These are phyloP conservation scores for Alternaria sp. DNA, from an alignment of 2,329 filamentous ascomycete species.

Conservation along the genomic window DNA sequence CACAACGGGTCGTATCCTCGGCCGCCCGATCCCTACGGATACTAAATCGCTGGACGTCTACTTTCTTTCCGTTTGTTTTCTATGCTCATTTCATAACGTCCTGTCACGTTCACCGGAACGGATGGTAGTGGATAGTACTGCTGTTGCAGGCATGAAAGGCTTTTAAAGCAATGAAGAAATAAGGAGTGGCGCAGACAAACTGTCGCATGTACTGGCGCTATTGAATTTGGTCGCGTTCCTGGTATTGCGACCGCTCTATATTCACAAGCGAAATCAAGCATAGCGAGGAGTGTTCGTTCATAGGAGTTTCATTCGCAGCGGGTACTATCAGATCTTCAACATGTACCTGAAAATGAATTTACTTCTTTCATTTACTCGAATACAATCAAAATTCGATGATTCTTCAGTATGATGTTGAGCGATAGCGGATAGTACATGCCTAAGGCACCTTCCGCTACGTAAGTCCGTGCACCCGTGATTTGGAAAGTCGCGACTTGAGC, in stretches of 20 bases:
- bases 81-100: not conserved
- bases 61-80: not conserved
- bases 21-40: constrained; percentile 33
- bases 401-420: not conserved
- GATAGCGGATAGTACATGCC: not conserved
- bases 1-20: constrained; percentile 32
- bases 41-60: constrained; percentile 3
- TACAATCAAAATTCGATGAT: not conserved
- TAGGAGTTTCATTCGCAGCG: not conserved
- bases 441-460: not conserved
- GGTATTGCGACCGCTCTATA: not conserved
- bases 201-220: constrained; percentile 17
- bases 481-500: constrained; percentile 8
- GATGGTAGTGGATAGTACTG: not conserved
- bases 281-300: constrained; percentile 35
- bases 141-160: not conserved
- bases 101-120: not conserved
- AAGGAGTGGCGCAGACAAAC: not conserved
- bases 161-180: not conserved
- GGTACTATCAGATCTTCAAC: not conserved
- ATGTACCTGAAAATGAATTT: not conserved
- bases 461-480: constrained; percentile 10
- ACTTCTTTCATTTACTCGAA: not conserved
- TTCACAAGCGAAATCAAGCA: constrained; percentile 23
- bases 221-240: not conserved